phyloP scores from a whole-genome alignment of 345 rosid species.

The Hibiscus trionum region DNA sequence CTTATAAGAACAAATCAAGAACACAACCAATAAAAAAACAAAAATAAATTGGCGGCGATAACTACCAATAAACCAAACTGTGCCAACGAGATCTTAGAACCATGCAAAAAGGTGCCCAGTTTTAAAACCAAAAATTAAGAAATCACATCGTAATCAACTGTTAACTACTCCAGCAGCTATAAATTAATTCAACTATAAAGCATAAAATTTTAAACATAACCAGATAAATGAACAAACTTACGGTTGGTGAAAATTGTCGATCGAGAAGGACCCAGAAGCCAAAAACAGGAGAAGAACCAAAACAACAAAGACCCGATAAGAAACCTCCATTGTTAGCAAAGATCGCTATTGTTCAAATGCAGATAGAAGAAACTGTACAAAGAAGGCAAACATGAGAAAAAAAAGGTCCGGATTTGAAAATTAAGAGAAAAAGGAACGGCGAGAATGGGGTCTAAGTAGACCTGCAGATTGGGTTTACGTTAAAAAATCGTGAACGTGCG shows the following conservation, averaged over 20 bases:
- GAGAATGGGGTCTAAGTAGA: conserved; percentile 33
- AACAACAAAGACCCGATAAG: conserved; percentile 26
- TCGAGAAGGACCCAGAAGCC: conserved; percentile 44
- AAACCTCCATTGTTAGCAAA: conserved; percentile 40
- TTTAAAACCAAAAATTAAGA: neutral
- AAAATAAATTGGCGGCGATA: neutral
- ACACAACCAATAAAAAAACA: neutral
- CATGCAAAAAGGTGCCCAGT: neutral
- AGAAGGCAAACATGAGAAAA: conserved; percentile 14
- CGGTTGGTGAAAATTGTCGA: conserved; percentile 67
- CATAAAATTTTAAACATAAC: neutral
- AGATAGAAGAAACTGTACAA: conserved; percentile 13
- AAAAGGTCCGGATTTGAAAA: conserved; percentile 17
- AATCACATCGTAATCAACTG: neutral
- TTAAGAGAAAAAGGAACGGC: conserved; percentile 7
- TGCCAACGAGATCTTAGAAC: conserved; percentile 9
- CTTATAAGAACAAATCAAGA: neutral
- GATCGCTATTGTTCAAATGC: conserved; percentile 31
- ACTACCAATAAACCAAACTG: conserved; percentile 9
- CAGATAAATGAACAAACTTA: conserved; percentile 33
- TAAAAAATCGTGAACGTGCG: conserved; percentile 41
- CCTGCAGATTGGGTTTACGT: conserved; percentile 34
- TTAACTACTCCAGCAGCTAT: neutral
- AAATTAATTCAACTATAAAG: conserved; percentile 15
- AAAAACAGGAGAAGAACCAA: conserved; percentile 34